phyloP scores from a whole-genome alignment of 2,329 filamentous ascomycete genomes.

The Colletotrichum ledebouriae region DNA sequence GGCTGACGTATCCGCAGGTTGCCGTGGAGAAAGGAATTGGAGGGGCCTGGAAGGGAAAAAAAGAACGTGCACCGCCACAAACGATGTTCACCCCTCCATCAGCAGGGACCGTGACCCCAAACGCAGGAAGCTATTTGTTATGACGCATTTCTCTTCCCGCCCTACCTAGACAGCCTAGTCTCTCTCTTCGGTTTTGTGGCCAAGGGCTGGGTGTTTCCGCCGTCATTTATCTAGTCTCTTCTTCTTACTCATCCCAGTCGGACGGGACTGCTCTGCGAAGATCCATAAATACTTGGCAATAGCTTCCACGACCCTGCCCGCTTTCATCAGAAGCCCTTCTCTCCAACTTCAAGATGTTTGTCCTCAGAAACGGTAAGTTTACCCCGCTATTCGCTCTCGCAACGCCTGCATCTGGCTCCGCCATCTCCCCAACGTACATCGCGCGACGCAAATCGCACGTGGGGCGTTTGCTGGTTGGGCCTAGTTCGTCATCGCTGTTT shows the following conservation, averaged over 20 bases:
- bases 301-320: slow-evolving; percentile 21
- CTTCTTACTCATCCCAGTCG: slow-evolving; percentile 19
- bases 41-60: slow-evolving; percentile 19
- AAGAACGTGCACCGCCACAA: slow-evolving; percentile 47
- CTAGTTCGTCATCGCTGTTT: slow-evolving; percentile 19
- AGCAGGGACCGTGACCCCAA: slow-evolving; percentile 21
- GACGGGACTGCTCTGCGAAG: slow-evolving; percentile 32
- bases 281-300: slow-evolving; percentile 32
- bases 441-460: neutral
- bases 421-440: too few relatives aligned
- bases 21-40: slow-evolving; percentile 37
- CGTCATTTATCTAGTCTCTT: slow-evolving; percentile 12
- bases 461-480: slow-evolving; percentile 7
- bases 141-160: slow-evolving; percentile 47
- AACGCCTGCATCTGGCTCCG: neutral
- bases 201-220: slow-evolving; percentile 34
- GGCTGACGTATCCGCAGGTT: slow-evolving; percentile 35
- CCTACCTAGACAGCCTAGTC: slow-evolving; percentile 32
- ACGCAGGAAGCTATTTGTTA: slow-evolving; percentile 45
- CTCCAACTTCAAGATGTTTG: slow-evolving; percentile 51
- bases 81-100: slow-evolving; percentile 38
- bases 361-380: slow-evolving; percentile 55
- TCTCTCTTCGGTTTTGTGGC: slow-evolving; percentile 31
- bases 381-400: slow-evolving; percentile 31
- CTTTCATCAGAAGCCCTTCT: slow-evolving; percentile 27